Conservation (phyloP, 1,139 yeast genomes). For the Diutina sp. region DNA sequence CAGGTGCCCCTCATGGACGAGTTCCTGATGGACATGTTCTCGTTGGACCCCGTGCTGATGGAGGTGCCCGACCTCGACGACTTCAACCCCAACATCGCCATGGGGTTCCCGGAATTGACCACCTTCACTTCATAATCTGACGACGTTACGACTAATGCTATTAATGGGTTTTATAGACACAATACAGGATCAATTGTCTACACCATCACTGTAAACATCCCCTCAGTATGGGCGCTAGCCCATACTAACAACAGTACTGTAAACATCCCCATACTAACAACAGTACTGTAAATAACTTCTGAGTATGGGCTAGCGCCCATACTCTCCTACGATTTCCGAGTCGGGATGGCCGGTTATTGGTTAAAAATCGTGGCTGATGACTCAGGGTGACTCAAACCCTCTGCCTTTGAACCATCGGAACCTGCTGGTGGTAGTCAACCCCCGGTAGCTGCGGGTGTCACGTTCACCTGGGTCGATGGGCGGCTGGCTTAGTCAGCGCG, state of each 20-base stretch:
- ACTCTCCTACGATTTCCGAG: no score
- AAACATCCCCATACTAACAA: no score
- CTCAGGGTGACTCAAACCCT: no score
- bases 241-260: no score
- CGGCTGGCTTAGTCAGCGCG: neutral
- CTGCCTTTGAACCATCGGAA: no score
- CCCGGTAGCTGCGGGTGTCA: no score
- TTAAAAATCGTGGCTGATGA: no score
- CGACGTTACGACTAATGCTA: neutral
- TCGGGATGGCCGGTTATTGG: no score
- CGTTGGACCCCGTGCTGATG: neutral
- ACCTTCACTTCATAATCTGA: neutral
- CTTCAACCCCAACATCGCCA: neutral
- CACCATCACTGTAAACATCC: neutral
- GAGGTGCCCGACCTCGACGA: conserved; percentile 1
- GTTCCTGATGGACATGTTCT: neutral
- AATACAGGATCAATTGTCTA: neutral
- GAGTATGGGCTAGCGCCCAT: no score
- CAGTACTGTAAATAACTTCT: no score
- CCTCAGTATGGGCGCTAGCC: neutral
- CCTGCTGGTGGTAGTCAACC: no score
- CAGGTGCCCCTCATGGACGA: neutral
- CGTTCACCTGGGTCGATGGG: no score
- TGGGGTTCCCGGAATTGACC: neutral
- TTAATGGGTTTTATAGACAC: neutral